These are phyloP conservation scores for Reticulascus tulasneorum DNA, from an alignment of 2,329 filamentous ascomycete genomes.

Conservation along the genomic window DNA sequence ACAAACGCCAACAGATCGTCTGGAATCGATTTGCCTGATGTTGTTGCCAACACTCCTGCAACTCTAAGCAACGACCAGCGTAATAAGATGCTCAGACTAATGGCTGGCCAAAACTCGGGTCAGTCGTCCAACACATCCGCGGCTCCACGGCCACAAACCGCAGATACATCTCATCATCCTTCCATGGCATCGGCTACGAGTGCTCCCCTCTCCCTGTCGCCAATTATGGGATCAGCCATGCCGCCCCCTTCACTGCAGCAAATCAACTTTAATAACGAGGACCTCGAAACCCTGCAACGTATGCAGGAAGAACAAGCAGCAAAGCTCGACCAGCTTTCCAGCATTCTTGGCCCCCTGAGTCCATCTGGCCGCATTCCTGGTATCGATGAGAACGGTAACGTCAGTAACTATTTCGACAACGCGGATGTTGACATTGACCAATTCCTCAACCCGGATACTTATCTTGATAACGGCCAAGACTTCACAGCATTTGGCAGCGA, in stretches of 20 bases:
- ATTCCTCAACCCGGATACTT: conserved; percentile 39
- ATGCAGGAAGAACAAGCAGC: conserved; percentile 75
- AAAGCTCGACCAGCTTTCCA: conserved; percentile 71
- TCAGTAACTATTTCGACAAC: conserved; percentile 21
- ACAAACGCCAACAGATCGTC: conserved; percentile 52
- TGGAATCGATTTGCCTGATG: conserved; percentile 50
- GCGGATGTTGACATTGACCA: conserved; percentile 46
- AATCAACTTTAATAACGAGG: conserved; percentile 65
- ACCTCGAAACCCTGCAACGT: conserved; percentile 74
- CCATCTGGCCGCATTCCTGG: conserved; percentile 77
- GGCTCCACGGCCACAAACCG: conserved; percentile 13
- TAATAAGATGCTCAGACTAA: conserved; percentile 55
- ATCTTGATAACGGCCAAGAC: conserved; percentile 39
- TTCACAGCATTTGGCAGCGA: conserved; percentile 36
- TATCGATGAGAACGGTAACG: conserved; percentile 40
- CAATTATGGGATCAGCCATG: conserved; percentile 41
- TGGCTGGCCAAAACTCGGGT: conserved; percentile 42
- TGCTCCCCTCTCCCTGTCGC: conserved; percentile 44
- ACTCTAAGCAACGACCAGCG: conserved; percentile 54
- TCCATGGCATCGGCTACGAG: conserved; percentile 17
- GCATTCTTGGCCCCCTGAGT: conserved; percentile 72
- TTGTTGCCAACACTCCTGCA: conserved; percentile 53
- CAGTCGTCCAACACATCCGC: conserved; percentile 16
- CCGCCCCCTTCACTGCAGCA: conserved; percentile 52
- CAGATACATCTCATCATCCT: conserved; percentile 9